Evolutionary conservation across 768 basidiomycete species (phyloP).

Genomic region (Clavulina sp.): DNA sequence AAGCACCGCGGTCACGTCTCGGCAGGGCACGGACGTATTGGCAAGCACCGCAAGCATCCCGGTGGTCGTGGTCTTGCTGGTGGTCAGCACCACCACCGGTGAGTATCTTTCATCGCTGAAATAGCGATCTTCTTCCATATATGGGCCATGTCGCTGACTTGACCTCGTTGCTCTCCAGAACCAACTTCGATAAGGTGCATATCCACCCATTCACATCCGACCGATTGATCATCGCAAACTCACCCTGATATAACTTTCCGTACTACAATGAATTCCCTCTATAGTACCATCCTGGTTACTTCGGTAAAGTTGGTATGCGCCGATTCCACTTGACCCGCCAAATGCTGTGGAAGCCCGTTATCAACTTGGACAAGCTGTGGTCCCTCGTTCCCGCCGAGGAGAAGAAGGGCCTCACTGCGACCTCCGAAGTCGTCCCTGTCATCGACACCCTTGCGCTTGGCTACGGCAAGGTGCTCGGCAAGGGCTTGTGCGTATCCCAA

Average conservation of each 20-base stretch:
- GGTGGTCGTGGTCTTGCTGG: slow-evolving; percentile 99
- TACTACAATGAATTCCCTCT: slow-evolving; percentile 5
- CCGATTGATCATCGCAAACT: not conserved
- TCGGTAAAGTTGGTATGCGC: slow-evolving; percentile 99
- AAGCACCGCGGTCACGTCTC: slow-evolving; percentile 99
- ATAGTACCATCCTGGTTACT: slow-evolving; percentile 98
- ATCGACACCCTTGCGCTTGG: slow-evolving; percentile 74
- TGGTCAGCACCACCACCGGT: slow-evolving; percentile 99
- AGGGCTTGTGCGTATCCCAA: slow-evolving; percentile 58
- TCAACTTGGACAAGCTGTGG: slow-evolving; percentile 99
- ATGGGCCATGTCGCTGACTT: too few relatives aligned
- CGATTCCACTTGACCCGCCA: slow-evolving; percentile 93
- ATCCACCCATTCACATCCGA: not conserved
- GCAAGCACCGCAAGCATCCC: slow-evolving; percentile 99
- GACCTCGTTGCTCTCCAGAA: slow-evolving; percentile 28
- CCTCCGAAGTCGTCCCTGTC: slow-evolving; percentile 79
- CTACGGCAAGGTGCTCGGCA: slow-evolving; percentile 90
- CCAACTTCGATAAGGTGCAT: slow-evolving; percentile 75
- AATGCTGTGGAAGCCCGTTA: slow-evolving; percentile 77
- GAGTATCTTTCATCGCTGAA: slow-evolving; percentile 18
- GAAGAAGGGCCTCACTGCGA: slow-evolving; percentile 55
- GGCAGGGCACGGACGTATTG: slow-evolving; percentile 98
- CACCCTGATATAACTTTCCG: not conserved
- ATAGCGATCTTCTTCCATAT: not conserved
- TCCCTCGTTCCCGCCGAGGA: slow-evolving; percentile 71